Base-by-base conservation (phyloP, 176 grass and related monocot species). In the Cenchrus americanus region DNA sequence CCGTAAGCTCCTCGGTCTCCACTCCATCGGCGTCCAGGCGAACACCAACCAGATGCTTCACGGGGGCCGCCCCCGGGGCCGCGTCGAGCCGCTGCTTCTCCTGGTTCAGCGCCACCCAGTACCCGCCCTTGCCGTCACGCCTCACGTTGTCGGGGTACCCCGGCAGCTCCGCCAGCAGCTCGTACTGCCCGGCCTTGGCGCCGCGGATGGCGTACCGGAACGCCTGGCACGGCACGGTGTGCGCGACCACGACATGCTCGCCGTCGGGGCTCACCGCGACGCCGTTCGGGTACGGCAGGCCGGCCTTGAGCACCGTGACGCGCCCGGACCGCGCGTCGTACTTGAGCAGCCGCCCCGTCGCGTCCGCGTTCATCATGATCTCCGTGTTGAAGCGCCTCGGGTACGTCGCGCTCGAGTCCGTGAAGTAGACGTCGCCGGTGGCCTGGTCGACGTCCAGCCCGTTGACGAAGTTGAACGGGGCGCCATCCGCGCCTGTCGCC, bases 341-440 rank as follows among this genome's bases (percentile, higher is more conserved):
- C 50, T 42, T 93, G 14, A 96, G 62, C 27, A 93, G 32, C 17
- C 88, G 40, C 21, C 88, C 91, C 0, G 88, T 91, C 17, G 83
- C 71, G 64, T 96, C 88, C 0, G 81, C 62, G 17, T 87, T 82
- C 18, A 87, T 44, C 70, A 91, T 64, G 19, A 81, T 61, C 34
- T 89, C 18, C 0, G 73, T 27, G 42, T 85, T 68, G 3, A 84
- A 96, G 8, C 78, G 13, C 12, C 78, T 1, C 12, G 74, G 74
- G 17, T 69, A 85, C 8, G 76, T 73, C 22, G 60, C 66, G 86
- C 88, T 90, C 46, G 90, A 92, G 58, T 95, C 86, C 0, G 86
- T 92, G 87, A 97, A 97, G 70, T 93, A 97, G 0, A 97, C 91
- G 30, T 82, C 84, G n/a, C 89, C 94, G 7, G 91, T 97, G 37